Conservation (phyloP, 2,329 filamentous ascomycete genomes). For the Calonectria montana region DNA sequence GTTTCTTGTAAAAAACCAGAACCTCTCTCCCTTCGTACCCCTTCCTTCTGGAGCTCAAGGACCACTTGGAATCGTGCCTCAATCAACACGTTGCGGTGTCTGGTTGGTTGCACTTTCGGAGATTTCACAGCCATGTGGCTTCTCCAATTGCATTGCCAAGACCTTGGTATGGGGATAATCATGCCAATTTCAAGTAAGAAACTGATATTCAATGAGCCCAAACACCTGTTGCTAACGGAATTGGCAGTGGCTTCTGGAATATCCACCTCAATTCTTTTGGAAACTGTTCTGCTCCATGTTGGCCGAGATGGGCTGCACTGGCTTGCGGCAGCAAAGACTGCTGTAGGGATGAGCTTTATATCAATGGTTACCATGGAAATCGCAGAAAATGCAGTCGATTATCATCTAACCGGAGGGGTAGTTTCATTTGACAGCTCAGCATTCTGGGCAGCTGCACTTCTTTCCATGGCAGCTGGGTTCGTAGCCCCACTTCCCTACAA, state of each 20-base stretch:
- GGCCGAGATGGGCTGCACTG: conserved; percentile 62
- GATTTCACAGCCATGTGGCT: conserved; percentile 68
- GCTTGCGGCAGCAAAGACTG: conserved; percentile 60
- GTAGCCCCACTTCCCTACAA: conserved; percentile 65
- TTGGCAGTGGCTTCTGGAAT: conserved; percentile 62
- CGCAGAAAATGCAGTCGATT: conserved; percentile 66
- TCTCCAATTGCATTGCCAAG: conserved; percentile 60
- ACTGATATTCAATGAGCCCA: background rate
- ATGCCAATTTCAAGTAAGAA: conserved; percentile 64
- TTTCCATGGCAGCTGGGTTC: conserved; percentile 58
- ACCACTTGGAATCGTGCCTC: conserved; percentile 60
- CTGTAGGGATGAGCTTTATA: conserved; percentile 68
- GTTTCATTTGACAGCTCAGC: conserved; percentile 57
- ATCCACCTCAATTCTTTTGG: conserved; percentile 62
- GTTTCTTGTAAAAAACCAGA: background rate
- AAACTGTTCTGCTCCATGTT: conserved; percentile 61
- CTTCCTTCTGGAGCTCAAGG: conserved; percentile 47
- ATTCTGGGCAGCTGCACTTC: conserved; percentile 63
- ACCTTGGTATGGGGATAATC: conserved; percentile 58
- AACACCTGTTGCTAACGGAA: rapidly evolving
- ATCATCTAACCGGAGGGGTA: conserved; percentile 63
- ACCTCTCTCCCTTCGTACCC: background rate
- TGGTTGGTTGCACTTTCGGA: conserved; percentile 65
- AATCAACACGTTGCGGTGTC: conserved; percentile 66
- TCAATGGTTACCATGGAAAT: conserved; percentile 70